Evolutionary conservation across 2,329 filamentous ascomycete species (phyloP).

Genomic region (Elsinoe necatrix): DNA sequence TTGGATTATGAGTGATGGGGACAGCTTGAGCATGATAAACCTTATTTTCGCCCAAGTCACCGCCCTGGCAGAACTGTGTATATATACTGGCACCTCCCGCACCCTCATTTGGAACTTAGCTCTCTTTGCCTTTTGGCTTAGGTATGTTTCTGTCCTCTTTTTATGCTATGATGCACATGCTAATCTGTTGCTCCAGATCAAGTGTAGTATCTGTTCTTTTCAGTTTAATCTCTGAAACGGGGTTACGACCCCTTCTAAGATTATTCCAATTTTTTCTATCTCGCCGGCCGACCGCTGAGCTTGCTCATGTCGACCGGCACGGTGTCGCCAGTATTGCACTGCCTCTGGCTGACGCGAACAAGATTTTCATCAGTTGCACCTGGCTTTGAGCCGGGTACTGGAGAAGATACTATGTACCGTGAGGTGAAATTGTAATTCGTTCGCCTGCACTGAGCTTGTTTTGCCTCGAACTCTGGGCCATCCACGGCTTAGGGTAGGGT

Average conservation of each 20-base stretch:
- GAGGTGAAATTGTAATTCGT: too few species aligned
- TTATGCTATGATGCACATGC: too few species aligned
- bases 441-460: too few species aligned
- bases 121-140: constrained; percentile 15
- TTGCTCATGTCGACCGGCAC: constrained; percentile 14
- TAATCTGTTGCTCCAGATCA: neutral
- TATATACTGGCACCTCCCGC: neutral
- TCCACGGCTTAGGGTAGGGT: too few species aligned
- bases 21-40: neutral
- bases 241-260: constrained; percentile 14
- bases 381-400: constrained; percentile 12
- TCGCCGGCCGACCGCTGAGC: constrained; percentile 7
- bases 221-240: constrained; percentile 17
- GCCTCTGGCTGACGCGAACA: constrained; percentile 14
- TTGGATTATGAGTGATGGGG: too few species aligned
- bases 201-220: constrained; percentile 18
- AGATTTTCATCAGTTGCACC: constrained; percentile 12
- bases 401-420: constrained; percentile 10
- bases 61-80: neutral
- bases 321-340: constrained; percentile 16
- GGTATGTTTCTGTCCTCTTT: neutral
- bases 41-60: neutral
- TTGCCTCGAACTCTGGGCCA: too few species aligned
- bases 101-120: neutral
- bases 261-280: constrained; percentile 17